phyloP scores from a whole-genome alignment of 1,284 basidiomycete genomes.

The Gomphus bonarii region DNA sequence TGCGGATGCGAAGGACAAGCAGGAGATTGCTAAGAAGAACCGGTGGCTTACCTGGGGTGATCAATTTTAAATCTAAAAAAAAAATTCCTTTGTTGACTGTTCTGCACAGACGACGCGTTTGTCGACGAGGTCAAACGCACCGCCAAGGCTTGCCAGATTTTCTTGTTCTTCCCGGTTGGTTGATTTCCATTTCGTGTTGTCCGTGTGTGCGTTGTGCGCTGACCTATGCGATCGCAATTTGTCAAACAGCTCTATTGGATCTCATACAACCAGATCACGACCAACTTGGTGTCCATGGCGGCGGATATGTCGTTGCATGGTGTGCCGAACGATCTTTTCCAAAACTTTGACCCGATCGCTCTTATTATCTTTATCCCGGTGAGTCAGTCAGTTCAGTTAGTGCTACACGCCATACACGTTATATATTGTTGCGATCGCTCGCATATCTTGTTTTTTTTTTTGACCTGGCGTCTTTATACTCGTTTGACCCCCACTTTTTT shows the following conservation, averaged over 20 bases:
- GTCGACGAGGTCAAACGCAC: constrained; percentile 79
- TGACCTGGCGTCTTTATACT: no score
- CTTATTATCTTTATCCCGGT: constrained; percentile 64
- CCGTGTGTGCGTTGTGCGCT: background rate
- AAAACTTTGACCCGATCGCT: constrained; percentile 71
- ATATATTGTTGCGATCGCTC: no score
- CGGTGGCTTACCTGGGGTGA: constrained; percentile 10
- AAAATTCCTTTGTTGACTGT: background rate
- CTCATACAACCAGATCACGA: constrained; percentile 68
- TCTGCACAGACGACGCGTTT: constrained; percentile 57
- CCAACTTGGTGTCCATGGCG: constrained; percentile 73
- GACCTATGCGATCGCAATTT: background rate
- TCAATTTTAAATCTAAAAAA: background rate
- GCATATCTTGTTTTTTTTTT: no score
- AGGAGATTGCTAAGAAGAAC: background rate
- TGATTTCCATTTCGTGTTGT: background rate
- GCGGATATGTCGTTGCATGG: constrained; percentile 65
- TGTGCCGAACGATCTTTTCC: constrained; percentile 73
- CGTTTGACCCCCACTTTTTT: no score
- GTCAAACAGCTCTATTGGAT: constrained; percentile 49
- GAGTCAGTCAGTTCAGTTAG: no score
- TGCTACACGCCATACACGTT: no score
- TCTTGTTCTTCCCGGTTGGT: constrained; percentile 54
- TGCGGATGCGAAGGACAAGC: constrained; percentile 4
- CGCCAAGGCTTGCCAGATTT: constrained; percentile 78